Evolutionary conservation across 2,329 filamentous ascomycete genomes (phyloP), one percentile per base, ranked within the genome.

Genomic region (Aspergillus brasiliensis): DNA sequence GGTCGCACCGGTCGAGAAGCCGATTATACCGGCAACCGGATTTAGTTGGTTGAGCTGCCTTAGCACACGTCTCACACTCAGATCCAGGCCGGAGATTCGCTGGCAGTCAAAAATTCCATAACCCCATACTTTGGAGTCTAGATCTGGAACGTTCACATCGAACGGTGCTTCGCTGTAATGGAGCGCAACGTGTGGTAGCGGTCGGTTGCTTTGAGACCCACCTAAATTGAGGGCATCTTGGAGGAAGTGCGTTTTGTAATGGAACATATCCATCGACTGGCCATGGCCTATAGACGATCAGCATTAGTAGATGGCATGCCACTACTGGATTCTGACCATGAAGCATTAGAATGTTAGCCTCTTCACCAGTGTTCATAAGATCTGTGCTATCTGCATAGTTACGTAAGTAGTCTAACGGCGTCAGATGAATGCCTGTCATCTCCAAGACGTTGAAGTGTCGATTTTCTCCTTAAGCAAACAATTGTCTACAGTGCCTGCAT

Each of bases 11-110:
- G 57, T 52, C 17, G 57, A 59, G 5, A 23, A 38, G 6, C 57
- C 57, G 4, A 55, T 11, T 11, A 59, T 51, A 7, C 57, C 57
- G 17, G 48, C 51, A 5, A 59, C 53, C 28, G 57, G 57, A 17
- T 49, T 31, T 1, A 49, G 23, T 8, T 28, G 25, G 1, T 28
- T 25, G 15, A 49, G 25, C 25, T 49, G 46, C 46, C 7, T 15
- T 49, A 49, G 46, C 46, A 49, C 46, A 5, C 25, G 46, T 8
- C n/a, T n/a, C n/a, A 49, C 46, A 27, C 46, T 49, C 8, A 8
- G 46, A 2, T 49, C n/a, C 15, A 31, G 13, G 27, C 46, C 46
- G 5, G 7, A 17, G 25, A 49, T 27, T 0, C 7, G 46, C 15
- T 49, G 46, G 25, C 25, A 28, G 46, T 49, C 27, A 11, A 49